Base-by-base conservation (phyloP, 495 filamentous ascomycete genomes). In the Neurospora sp. region DNA sequence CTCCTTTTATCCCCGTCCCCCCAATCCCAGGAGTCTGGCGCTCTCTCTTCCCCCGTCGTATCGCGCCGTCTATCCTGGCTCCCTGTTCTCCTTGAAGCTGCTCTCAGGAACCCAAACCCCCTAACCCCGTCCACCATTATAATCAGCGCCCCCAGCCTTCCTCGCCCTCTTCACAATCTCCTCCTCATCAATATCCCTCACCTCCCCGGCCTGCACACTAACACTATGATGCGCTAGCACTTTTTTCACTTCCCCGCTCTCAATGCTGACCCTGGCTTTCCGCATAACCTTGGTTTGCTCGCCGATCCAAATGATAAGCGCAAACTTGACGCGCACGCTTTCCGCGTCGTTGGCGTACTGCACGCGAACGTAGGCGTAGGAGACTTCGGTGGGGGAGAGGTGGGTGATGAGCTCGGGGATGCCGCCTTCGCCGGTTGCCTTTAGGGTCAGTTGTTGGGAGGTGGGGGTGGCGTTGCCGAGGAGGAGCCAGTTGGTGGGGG, bases 261-360 rank as follows among this genome's bases (percentile, higher is more conserved):
- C 87, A 79, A 90, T 86, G 74, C 83, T 84, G 60, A 87, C 87
- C 69, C 87, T 81, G 9, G 87, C 88, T 78, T 90, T 90, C 27
- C 87, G 82, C 88, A 90, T 90, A 39, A 89, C 84, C 77, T 86
- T 87, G 1, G 87, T 87, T 39, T 76, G 70, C 77, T 84, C 80
- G 73, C 88, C 88, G 76, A 88, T 88, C 87, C 87, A 90, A 44
- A 88, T 83, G 31, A 90, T 79, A 16, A 90, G 77, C 7, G 82
- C 83, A 75, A 90, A 90, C 80, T 90, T 90, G 75, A 89, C 84
- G n/a, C 88, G 81, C 80, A 82, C 87, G 77, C 79, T 82, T 81
- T 90, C 87, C 70, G 84, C 85, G 77, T 90, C 88, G 81, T 89
- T 89, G 70, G 86, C 87, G 77, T 89, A 87, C 78, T 88, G 87